Conservation (phyloP, 2,329 filamentous ascomycete species). For the Calonectria pauciramosa region DNA sequence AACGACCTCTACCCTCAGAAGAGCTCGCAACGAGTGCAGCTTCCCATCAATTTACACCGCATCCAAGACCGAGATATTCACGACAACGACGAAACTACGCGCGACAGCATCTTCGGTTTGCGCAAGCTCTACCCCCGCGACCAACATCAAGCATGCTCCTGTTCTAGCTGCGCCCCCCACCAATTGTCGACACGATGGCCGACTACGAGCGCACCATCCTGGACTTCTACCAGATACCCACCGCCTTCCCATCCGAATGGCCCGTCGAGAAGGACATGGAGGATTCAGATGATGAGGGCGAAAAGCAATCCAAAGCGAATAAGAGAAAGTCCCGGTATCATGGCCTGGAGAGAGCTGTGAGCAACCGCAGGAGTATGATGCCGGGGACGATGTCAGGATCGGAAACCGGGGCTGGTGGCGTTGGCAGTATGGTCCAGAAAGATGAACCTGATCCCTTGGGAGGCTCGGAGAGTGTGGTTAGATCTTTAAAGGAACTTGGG, state of each 20-base stretch:
- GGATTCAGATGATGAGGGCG: slow-evolving; percentile 72
- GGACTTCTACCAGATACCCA: slow-evolving; percentile 90
- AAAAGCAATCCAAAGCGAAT: slow-evolving; percentile 62
- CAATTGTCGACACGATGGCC: slow-evolving; percentile 61
- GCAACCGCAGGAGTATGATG: slow-evolving; percentile 75
- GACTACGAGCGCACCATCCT: slow-evolving; percentile 84
- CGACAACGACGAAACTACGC: background rate
- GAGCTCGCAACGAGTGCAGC: slow-evolving; percentile 9
- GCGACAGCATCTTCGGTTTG: background rate
- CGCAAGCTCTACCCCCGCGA: background rate
- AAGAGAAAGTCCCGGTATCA: slow-evolving; percentile 85
- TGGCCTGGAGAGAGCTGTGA: slow-evolving; percentile 82
- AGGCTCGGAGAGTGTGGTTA: slow-evolving; percentile 87
- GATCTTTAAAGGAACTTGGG: slow-evolving; percentile 81
- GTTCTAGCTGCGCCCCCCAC: slow-evolving; percentile 32
- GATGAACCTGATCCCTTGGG: slow-evolving; percentile 95
- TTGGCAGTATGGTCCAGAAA: slow-evolving; percentile 85
- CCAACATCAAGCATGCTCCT: slow-evolving; percentile 23
- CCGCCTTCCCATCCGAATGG: slow-evolving; percentile 86
- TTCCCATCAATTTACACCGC: background rate
- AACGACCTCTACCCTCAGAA: slow-evolving; percentile 9
- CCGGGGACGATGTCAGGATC: slow-evolving; percentile 77
- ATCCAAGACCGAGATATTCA: background rate
- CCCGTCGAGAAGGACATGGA: slow-evolving; percentile 83
- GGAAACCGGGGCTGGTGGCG: slow-evolving; percentile 74